Base-by-base conservation (phyloP, 129 eudicot genomes). In the Ambrosia artemisiifolia region DNA sequence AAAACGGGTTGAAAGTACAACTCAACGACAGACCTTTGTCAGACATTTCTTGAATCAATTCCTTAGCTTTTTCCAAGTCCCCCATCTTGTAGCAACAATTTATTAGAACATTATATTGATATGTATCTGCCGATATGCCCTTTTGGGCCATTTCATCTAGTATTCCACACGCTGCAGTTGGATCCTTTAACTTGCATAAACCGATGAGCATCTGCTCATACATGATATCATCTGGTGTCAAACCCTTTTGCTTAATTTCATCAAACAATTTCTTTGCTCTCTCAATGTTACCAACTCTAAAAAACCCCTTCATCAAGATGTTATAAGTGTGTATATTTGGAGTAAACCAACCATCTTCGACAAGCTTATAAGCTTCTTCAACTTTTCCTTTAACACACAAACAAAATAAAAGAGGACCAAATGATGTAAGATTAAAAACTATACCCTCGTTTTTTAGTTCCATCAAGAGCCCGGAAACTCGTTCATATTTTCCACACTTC, bases 361-460 rank as follows among this genome's bases (percentile, higher is more conserved):
- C 64, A 65, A 81, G 85, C 40, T 38, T 65, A 65, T 34, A 56
- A 46, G 85, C 85, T 64, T 75, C 74, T 70, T 46, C 60, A 49
- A 56, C 70, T 56, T 70, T 62, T 33, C 70, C 78, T 65, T 71
- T 65, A 73, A 64, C 76, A 68, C 81, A 76, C 63, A 70, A 81
- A 75, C 65, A 44, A 20, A 61, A 75, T 48, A 81, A 60, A 28
- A 56, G 30, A 8, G 51, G 55, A 30, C 34, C 42, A 20, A 32
- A 55, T 24, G 55, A 59, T 33, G 61, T 30, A 60, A 73, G 12
- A 59, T 71, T 63, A 46, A 36, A 44, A 46, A 44, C 60, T 3
- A 75, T 18, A 70, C 70, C 81, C 70, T 81, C 72, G 18, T 59
- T 34, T 20, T 40, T 66, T 18, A 70, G 65, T 65, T 81, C 85